Evolutionary conservation across 345 rosid species (phyloP), one percentile per base, ranked within the genome.

Genomic region (Camelina neglecta): DNA sequence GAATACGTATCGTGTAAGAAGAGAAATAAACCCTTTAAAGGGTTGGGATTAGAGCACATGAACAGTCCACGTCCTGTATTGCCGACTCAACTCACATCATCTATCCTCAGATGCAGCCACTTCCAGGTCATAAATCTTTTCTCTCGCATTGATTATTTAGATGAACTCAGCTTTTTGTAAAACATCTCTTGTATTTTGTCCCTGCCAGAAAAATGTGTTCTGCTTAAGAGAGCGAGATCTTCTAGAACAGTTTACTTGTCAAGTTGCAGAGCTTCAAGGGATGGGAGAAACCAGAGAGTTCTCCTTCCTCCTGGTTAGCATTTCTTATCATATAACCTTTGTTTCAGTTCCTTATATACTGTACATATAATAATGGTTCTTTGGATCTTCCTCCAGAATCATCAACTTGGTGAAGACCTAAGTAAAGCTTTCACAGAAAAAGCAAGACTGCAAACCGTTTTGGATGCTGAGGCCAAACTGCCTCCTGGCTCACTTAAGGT

Each of bases 351-450:
- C 42, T 0, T 4, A 29, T 29, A 29, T 29, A 29, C 5, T 4
- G 31, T 29, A 29, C 31, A 29, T 4, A 29, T 4, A 29, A 29
- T 29, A 4, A 29, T 29, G 5, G 0, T n/a, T 66, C 60, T 33
- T 24, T 57, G 42, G 11, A 11, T 21, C 21, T 11, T 55, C 38
- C 9, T 26, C 61, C 87, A 94, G 98, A 82, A 80, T 79, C 86
- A 92, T 79, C 86, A 88, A 80, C 87, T 92, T 35, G 96, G 97
- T 29, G 96, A 89, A 80, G 98, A 94, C 82, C 66, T 94, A 68
- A 92, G 91, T 65, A 86, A 88, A 84, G 98, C 97, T 73, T 94
- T 90, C 81, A 77, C 97, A 8, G 98, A 94, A 67, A 80, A 90
- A 80, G 74, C 86, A 60, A 85, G 87, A 65, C 73, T 92, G 57